Conservation (phyloP, 2,329 filamentous ascomycete species). For the Scedosporium boydii region DNA sequence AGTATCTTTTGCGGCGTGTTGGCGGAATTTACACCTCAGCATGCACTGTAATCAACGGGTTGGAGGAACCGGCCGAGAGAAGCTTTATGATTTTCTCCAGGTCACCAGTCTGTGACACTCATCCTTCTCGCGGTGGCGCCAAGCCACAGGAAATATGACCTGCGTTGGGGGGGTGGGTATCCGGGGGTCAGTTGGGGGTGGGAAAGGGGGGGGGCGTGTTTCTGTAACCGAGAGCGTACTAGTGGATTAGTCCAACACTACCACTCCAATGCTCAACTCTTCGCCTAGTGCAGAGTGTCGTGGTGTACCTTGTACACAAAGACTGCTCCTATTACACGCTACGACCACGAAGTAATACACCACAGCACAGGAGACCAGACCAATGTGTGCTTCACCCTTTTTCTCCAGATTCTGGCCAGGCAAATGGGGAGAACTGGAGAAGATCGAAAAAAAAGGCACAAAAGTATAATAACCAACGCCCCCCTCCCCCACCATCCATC, state of each 20-base stretch:
- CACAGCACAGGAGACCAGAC: not conserved
- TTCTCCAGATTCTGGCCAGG: slow-evolving; percentile 4
- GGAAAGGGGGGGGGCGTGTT: not conserved
- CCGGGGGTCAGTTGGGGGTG: not conserved
- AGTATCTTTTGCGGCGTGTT: too few relatives aligned
- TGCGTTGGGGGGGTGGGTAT: slow-evolving; percentile 1
- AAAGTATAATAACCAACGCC: slow-evolving; percentile 6
- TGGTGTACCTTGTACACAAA: too few relatives aligned
- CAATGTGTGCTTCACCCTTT: not conserved
- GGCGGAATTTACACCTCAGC: not conserved
- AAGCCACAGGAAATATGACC: slow-evolving; percentile 4
- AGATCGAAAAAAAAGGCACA: not conserved
- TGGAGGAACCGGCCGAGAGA: not conserved
- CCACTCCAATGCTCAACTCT: not conserved
- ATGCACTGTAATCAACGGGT: not conserved
- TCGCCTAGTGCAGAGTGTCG: too few relatives aligned
- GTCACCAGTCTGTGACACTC: not conserved
- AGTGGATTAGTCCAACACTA: not conserved
- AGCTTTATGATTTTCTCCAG: not conserved
- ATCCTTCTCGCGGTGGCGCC: slow-evolving; percentile 2
- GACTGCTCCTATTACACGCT: too few relatives aligned
- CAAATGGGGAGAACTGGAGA: not conserved
- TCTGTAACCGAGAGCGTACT: not conserved
- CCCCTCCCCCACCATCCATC: slow-evolving; percentile 5
- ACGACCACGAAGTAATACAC: not conserved